Conservation (phyloP, 2,329 filamentous ascomycete species). For the Trichoderma oligosporum region DNA sequence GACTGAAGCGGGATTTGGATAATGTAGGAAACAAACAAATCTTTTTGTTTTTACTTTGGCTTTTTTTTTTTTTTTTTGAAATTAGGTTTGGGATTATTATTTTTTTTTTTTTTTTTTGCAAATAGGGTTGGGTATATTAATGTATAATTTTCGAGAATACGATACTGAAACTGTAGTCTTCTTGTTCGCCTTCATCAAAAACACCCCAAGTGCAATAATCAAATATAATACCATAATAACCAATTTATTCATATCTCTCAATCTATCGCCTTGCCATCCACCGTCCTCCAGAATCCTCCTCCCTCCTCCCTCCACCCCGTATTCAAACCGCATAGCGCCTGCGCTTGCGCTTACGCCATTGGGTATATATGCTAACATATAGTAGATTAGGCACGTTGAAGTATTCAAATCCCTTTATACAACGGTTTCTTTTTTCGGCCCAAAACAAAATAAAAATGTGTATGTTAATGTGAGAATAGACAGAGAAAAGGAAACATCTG, state of each 20-base stretch:
- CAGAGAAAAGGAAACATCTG: background rate
- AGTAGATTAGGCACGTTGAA: slow-evolving; percentile 26
- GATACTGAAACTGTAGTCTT: too few relatives aligned
- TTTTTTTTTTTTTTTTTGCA: background rate
- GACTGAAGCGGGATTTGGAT: background rate
- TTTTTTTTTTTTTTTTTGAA: too few relatives aligned
- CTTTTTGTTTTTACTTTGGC: too few relatives aligned
- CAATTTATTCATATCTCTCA: slow-evolving; percentile 9
- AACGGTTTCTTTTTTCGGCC: background rate
- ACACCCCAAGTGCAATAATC: background rate
- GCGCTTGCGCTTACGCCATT: slow-evolving; percentile 32
- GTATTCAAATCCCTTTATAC: slow-evolving; percentile 9
- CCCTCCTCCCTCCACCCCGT: slow-evolving; percentile 2
- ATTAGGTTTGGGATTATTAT: background rate
- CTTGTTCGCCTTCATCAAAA: background rate
- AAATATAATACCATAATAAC: background rate
- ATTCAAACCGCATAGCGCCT: slow-evolving; percentile 25
- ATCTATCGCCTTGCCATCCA: background rate
- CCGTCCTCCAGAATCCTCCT: slow-evolving; percentile 11
- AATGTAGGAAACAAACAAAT: too few relatives aligned
- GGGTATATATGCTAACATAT: slow-evolving; percentile 35
- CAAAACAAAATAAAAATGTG: slow-evolving; percentile 4
- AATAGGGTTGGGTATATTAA: background rate
- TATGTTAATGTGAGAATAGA: slow-evolving; percentile 5
- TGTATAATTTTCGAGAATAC: too few relatives aligned